Base-by-base conservation (phyloP, 1,139 yeast genomes). In the Kodamaea alishanica region DNA sequence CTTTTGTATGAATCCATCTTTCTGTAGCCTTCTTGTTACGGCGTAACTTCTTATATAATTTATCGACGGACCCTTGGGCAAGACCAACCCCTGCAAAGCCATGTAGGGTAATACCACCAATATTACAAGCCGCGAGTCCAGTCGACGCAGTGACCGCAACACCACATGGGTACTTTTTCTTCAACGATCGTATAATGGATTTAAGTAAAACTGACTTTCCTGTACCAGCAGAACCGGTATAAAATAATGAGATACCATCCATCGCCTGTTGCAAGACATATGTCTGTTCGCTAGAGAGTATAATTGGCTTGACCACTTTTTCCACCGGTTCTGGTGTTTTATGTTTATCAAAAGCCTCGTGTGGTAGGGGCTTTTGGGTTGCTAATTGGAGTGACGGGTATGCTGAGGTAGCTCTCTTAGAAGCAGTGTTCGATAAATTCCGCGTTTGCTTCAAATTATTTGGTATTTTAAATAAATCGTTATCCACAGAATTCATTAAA, bases 221-320 rank as follows among this genome's bases (percentile, higher is more conserved):
- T 1, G 97, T 89, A 53, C 97, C 97, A 0, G 97, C 97, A 30
- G 96, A 86, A 30, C 97, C 97, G 0, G 97, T 89, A 54, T 85
- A 89, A 55, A 89, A 89, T 1, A 88, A 60, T 30, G 82, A 84
- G 15, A 68, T 63, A 0, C 87, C 73, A n/a, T 43, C 45, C 23
- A 58, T 37, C 0, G 65, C 75, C 38, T 66, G 56, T 23, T 61
- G 55, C 8, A 70, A 53, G 22, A 71, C 66, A 40, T 59, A 55
- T 43, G 69, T 69, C 48, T 72, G 77, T 45, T 72, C 75, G 9
- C 56, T 45, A 0, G 76, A 69, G 7, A 71, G 54, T 8, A 66
- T 48, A 11, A 68, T 59, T 1, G 75, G 71, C 35, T 57, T 60
- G 5, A 68, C 74, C 11, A 42, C 20, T 50, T 41, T 62, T 63